A percentile compares a stretch with the other conserved stretches of the same genome.
Evolutionary conservation across 177 flowering plant genomes (phyloP).

Genomic region (Vitis hybrid): DNA sequence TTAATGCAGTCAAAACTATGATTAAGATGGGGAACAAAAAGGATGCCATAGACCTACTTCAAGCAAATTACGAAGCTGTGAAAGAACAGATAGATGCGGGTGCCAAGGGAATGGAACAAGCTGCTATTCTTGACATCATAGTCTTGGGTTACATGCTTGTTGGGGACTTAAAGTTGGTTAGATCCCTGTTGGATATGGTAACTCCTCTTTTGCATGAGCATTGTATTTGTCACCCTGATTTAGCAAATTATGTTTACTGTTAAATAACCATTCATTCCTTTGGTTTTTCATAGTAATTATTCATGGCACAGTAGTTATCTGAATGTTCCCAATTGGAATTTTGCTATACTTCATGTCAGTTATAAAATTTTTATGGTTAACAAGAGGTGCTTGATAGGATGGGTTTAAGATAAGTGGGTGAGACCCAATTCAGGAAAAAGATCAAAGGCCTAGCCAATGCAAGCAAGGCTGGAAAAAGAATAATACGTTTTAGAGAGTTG

Average conservation of each 20-base stretch:
- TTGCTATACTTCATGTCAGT: too few species aligned
- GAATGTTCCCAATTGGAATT: too few species aligned
- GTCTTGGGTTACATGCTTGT: slow-evolving; percentile 70
- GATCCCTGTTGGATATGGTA: slow-evolving; percentile 54
- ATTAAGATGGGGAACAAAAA: slow-evolving; percentile 51
- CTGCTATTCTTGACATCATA: slow-evolving; percentile 77
- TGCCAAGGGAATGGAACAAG: slow-evolving; percentile 68
- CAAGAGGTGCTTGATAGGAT: too few species aligned
- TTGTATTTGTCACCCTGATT: neutral
- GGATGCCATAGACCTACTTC: slow-evolving; percentile 67
- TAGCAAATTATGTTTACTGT: neutral
- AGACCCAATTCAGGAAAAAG: too few species aligned
- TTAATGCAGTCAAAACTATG: slow-evolving; percentile 68
- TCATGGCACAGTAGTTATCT: too few species aligned
- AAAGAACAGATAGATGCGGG: slow-evolving; percentile 73
- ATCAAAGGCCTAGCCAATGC: too few species aligned
- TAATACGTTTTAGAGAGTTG: too few species aligned
- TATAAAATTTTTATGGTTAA: too few species aligned
- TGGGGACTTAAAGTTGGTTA: slow-evolving; percentile 61
- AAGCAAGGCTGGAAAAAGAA: too few species aligned
- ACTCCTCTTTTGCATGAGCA: slow-evolving; percentile 8
- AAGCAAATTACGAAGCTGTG: slow-evolving; percentile 77
- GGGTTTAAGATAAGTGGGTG: too few species aligned
- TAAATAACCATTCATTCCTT: neutral
- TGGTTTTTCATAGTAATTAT: too few species aligned